Evolutionary conservation across 306 rosid species (phyloP), one percentile per base, ranked within the genome.

Genomic region (Adenanthera pavonina): DNA sequence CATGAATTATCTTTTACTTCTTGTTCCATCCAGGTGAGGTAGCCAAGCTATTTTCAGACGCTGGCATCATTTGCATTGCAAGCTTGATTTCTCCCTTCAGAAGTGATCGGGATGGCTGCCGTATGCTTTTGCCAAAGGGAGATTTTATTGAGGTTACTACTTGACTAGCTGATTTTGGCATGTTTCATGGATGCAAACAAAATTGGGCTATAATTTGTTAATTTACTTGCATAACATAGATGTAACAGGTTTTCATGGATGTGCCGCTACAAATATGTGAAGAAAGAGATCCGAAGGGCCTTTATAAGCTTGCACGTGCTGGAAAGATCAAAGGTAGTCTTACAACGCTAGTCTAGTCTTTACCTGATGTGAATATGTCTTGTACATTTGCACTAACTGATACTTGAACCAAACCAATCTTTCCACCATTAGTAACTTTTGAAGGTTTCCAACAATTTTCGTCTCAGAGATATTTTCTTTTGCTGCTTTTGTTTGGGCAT

Each of bases 31-130:
- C 59, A 92, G 97, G 93, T 12, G 97, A 92, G 87, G 97, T 92
- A 30, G 94, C 92, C 69, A 92, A 88, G 91, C 89, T 90, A 19
- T 92, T 92, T 83, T 92, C 97, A 44, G 94, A 92, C 87, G 91
- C 97, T 67, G 94, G 97, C 47, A 71, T 87, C 62, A 92, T 92
- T 86, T 90, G 97, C 81, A 86, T 90, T 73, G 93, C 93, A 69
- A 89, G 97, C 74, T 83, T 92, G 86, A 92, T 92, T 78, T 92
- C 97, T 85, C 97, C 97, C 44, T 92, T 85, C 85, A 76, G 81
- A 83, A 88, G 83, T 76, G 94, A 92, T 36, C 85, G 97, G 80
- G 93, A 87, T 76, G 92, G 91, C 78, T 92, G 97, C 40, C 94
- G 97, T 72, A 86, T 88, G 14, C 72, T 92, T 30, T 84, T 90